These are phyloP conservation scores for Cystoisospora suis DNA, from an alignment of 169 alveolate genomes.

Conservation along the genomic window DNA sequence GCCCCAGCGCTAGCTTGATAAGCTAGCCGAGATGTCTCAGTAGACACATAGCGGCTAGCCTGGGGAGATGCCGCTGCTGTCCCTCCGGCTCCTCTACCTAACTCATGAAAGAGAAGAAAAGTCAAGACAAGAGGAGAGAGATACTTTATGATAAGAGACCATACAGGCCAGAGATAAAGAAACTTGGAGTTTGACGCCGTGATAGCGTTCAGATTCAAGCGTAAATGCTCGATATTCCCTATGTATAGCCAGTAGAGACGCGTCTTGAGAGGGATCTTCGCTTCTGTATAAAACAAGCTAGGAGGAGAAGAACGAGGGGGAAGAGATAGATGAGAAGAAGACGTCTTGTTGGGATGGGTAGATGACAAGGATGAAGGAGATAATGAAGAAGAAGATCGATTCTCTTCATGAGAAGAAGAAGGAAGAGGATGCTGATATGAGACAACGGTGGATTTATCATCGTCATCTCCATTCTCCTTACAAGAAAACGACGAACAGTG, in stretches of 20 bases:
- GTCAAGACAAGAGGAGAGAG: slow-evolving; percentile 13
- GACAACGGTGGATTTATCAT: no score
- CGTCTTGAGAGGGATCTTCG: not conserved
- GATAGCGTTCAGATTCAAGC: slow-evolving; percentile 25
- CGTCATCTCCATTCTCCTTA: no score
- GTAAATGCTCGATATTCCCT: slow-evolving; percentile 48
- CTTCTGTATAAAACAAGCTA: not conserved
- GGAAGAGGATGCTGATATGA: no score
- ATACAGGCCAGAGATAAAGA: slow-evolving; percentile 13
- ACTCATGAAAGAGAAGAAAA: slow-evolving; percentile 30
- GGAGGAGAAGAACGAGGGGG: no score
- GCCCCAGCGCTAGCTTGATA: slow-evolving; percentile 27
- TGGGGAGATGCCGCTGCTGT: not conserved
- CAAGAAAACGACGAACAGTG: no score
- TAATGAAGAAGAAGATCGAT: no score
- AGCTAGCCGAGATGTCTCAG: not conserved
- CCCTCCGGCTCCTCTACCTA: slow-evolving; percentile 30
- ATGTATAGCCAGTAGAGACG: not conserved
- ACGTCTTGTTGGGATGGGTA: slow-evolving; percentile 5
- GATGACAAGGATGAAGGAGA: no score
- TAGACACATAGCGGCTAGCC: not conserved
- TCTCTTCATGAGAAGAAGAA: no score
- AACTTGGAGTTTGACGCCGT: not conserved
- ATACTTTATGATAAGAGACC: not conserved
- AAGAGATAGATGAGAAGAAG: not conserved